Base-by-base conservation (phyloP, 805 yeast genomes). In the Candida tibetensis region DNA sequence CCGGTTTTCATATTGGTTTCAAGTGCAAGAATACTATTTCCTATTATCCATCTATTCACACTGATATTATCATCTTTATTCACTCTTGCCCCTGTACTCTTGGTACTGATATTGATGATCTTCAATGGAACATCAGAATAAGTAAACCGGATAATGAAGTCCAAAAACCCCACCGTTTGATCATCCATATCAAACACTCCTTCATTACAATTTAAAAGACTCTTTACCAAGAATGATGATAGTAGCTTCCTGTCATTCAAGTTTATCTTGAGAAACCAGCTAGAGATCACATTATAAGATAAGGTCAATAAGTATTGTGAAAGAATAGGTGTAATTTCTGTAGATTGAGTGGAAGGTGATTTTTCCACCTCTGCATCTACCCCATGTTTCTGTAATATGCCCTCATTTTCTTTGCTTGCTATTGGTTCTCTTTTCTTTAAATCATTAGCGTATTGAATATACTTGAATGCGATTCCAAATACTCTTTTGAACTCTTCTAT, bases 401-500 rank as follows among this genome's bases (percentile, higher is more conserved):
- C 25, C 34, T 44, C 22, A 5, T 33, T 16, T 4, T 42, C 37
- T 30, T 42, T 42, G 25, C 44, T 35, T 18, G 57, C 18, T 35
- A 45, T 37, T 45, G 37, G 14, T 41, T 51, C 35, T 52, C 65
- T 46, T 34, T 57, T 47, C 45, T 64, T 47, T 39, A 58, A 53
- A 47, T 84, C 89, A 36, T 74, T 69, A 2, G 87, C 77, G 52
- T 80, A 81, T 52, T 85, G 86, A 38, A 87, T 82, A 49, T 81
- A 82, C 49, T 82, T 81, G 64, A 88, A 85, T 1, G 89, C 82
- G 55, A 88, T 84, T 2, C 85, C 95, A 64, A 88, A 85, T 2
- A 87, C 86, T 32, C 89, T 69, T 50, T 81, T 82, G 55, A 73
- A 83, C 49, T 88, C 95, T 34, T 85, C 93, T 14, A 73, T 71